phyloP scores from a whole-genome alignment of 2,329 filamentous ascomycete species.

The Arachnopeziza araneosa region DNA sequence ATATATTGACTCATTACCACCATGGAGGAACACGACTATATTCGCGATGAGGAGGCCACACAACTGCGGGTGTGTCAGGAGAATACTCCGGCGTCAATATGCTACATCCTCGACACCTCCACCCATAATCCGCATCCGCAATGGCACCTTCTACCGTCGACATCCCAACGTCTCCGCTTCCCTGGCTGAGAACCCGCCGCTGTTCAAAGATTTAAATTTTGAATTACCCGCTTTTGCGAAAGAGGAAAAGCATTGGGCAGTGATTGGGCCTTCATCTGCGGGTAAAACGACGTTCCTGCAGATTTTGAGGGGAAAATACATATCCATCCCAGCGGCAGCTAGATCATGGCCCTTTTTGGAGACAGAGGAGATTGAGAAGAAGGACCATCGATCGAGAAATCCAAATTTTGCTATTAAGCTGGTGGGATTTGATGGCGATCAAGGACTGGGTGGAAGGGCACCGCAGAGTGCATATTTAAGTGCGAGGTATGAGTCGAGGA shows the following conservation, averaged over 20 bases:
- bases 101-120: conserved; percentile 21
- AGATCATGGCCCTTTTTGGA: conserved; percentile 76
- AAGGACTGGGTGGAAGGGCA: conserved; percentile 49
- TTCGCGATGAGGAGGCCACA: conserved; percentile 17
- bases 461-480: conserved; percentile 76
- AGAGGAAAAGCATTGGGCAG: conserved; percentile 65
- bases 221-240: conserved; percentile 54
- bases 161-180: conserved; percentile 52
- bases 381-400: conserved; percentile 45
- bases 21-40: conserved; percentile 1
- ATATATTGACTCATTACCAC: neutral
- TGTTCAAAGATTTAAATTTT: conserved; percentile 70
- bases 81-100: conserved; percentile 15
- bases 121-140: conserved; percentile 65
- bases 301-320: conserved; percentile 66
- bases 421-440: conserved; percentile 82
- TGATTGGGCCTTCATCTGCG: conserved; percentile 72
- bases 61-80: neutral
- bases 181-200: conserved; percentile 51
- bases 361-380: conserved; percentile 42
- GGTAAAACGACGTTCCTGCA: conserved; percentile 82
- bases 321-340: conserved; percentile 70
- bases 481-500: conserved; percentile 81
- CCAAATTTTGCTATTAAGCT: conserved; percentile 72
- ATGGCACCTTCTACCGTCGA: conserved; percentile 78